These are phyloP conservation scores for Physcomitrium patens DNA, from an alignment of 225 moss, liverwort and hornwort species.

Conservation along the genomic window DNA sequence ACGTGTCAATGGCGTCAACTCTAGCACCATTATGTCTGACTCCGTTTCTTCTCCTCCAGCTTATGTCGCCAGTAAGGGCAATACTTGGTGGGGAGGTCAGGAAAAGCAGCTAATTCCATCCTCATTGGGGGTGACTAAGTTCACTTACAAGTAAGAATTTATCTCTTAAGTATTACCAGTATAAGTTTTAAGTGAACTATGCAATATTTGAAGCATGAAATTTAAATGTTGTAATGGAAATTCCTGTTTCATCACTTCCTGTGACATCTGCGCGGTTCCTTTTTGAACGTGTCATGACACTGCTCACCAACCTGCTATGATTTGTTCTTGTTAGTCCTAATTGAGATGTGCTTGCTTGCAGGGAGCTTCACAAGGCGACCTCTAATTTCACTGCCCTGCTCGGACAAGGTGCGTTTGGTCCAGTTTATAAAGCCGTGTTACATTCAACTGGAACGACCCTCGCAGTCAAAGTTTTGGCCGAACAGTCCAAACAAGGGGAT, in stretches of 20 bases:
- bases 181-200: background rate
- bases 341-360: constrained; percentile 34
- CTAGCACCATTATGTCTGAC: constrained; percentile 66
- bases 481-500: constrained; percentile 96
- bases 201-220: background rate
- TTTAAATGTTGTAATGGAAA: background rate
- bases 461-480: constrained; percentile 90
- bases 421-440: constrained; percentile 89
- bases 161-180: background rate
- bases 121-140: constrained; percentile 86
- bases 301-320: background rate
- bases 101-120: constrained; percentile 73
- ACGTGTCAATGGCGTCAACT: constrained; percentile 68
- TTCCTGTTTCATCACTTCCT: background rate
- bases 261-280: background rate
- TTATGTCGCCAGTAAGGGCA: constrained; percentile 39
- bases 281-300: background rate
- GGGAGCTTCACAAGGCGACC: constrained; percentile 90
- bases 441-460: constrained; percentile 79
- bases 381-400: constrained; percentile 83
- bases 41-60: constrained; percentile 58
- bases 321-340: constrained; percentile 13
- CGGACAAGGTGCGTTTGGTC: constrained; percentile 93
- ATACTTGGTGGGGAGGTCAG: constrained; percentile 70
- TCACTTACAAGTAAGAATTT: constrained; percentile 68